phyloP scores from a whole-genome alignment of 495 filamentous ascomycete species.

The Penicillium dipodomyicola region DNA sequence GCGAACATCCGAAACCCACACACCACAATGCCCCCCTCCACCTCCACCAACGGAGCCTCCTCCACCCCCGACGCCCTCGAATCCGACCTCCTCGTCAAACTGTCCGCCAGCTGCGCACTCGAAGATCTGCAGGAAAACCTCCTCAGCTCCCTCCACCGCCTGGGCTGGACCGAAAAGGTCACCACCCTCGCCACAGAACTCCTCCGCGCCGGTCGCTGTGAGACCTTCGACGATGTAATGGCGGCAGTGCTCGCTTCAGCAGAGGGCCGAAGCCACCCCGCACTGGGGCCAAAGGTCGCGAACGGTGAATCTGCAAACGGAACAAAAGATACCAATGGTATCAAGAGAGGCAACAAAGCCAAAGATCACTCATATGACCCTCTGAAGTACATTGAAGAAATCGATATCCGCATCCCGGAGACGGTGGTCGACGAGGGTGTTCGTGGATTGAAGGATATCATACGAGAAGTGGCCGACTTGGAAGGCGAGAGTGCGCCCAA shows the following conservation, averaged over 20 bases:
- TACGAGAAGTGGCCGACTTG: constrained; percentile 49
- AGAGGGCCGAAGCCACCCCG: constrained; percentile 36
- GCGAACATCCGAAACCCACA: neutral
- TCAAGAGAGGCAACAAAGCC: constrained; percentile 23
- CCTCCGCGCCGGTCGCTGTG: constrained; percentile 46
- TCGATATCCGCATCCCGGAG: constrained; percentile 44
- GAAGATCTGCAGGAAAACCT: constrained; percentile 46
- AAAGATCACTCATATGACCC: constrained; percentile 22
- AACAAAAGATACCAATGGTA: constrained; percentile 27
- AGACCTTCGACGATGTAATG: constrained; percentile 49
- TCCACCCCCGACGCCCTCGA: constrained; percentile 41
- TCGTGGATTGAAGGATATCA: constrained; percentile 44
- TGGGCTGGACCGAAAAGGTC: constrained; percentile 45
- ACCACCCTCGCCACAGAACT: constrained; percentile 42
- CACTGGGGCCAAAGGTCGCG: constrained; percentile 21
- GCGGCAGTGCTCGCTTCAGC: constrained; percentile 45
- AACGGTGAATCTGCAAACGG: constrained; percentile 26
- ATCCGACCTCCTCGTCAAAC: constrained; percentile 44
- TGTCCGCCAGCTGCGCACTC: constrained; percentile 41
- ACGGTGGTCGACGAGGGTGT: constrained; percentile 47
- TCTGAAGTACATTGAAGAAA: constrained; percentile 35
- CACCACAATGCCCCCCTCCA: constrained; percentile 29
- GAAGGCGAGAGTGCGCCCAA: constrained; percentile 41
- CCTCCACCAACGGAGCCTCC: constrained; percentile 21
- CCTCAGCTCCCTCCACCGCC: constrained; percentile 42